Conservation (phyloP, 495 filamentous ascomycete genomes). For the Trichoderma reesei region DNA sequence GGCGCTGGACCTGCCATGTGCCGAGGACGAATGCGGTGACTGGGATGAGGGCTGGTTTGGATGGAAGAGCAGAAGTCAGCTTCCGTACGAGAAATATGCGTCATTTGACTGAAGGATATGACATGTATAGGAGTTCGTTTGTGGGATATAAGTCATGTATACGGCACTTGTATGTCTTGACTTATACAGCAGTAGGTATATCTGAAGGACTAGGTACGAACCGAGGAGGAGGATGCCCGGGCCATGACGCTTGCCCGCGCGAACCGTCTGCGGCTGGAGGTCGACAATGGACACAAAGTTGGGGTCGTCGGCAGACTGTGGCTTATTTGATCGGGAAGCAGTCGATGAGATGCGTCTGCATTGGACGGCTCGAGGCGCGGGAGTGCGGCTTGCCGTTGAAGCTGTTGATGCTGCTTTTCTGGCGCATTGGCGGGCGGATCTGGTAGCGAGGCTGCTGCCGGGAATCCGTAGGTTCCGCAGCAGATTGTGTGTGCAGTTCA, state of each 20-base stretch:
- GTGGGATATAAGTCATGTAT: neutral
- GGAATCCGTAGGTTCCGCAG: neutral
- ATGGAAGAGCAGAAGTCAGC: neutral
- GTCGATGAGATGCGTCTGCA: slow-evolving; percentile 26
- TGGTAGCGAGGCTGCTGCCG: neutral
- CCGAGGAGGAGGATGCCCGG: slow-evolving; percentile 73
- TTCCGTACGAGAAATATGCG: too few relatives aligned
- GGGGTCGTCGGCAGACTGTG: slow-evolving; percentile 53
- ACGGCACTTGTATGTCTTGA: neutral
- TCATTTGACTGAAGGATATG: too few relatives aligned
- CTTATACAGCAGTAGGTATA: neutral
- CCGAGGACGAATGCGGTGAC: slow-evolving; percentile 83
- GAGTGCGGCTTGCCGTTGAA: neutral
- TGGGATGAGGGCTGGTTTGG: slow-evolving; percentile 72
- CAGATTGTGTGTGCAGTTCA: slow-evolving; percentile 2
- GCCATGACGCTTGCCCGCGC: slow-evolving; percentile 61
- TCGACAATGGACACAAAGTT: slow-evolving; percentile 76
- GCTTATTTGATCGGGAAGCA: slow-evolving; percentile 12
- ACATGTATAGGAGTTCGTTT: neutral
- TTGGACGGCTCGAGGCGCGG: neutral
- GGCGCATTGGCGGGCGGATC: neutral
- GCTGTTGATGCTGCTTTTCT: neutral
- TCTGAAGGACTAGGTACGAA: slow-evolving; percentile 19
- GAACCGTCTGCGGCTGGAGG: slow-evolving; percentile 68
- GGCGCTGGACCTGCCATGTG: slow-evolving; percentile 90